Conservation (phyloP, 148 eudicot species). For the Fagopyrum tataricum region DNA sequence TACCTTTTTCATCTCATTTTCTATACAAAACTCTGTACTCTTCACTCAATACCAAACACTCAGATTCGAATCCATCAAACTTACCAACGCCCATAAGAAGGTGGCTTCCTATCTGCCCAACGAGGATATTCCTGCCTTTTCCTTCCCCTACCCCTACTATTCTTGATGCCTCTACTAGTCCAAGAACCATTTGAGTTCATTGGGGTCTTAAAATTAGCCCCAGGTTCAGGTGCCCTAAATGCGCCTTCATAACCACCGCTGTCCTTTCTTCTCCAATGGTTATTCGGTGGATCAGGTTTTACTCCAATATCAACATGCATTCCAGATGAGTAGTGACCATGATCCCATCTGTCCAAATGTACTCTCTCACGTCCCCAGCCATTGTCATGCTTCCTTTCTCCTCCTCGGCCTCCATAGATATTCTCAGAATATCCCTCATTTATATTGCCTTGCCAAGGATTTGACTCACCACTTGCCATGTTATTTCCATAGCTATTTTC, state of each 20-base stretch:
- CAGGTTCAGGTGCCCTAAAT: not conserved
- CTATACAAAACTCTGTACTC: constrained; percentile 3
- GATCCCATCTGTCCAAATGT: not conserved
- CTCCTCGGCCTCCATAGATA: not conserved
- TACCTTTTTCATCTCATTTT: not conserved
- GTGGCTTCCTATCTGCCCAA: constrained; percentile 2
- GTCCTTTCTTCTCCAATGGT: not conserved
- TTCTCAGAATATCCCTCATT: not conserved
- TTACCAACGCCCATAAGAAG: constrained; percentile 14
- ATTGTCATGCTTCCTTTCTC: not conserved
- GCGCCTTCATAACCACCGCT: not conserved
- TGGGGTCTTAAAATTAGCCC: not conserved
- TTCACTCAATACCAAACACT: not conserved
- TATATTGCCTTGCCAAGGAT: not conserved
- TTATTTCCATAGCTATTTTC: not conserved
- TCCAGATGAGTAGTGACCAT: not conserved
- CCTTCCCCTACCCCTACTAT: not conserved
- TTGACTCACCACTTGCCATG: not conserved
- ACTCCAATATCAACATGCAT: not conserved
- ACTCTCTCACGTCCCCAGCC: not conserved
- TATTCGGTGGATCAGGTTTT: not conserved
- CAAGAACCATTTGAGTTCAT: not conserved
- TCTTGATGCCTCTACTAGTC: not conserved
- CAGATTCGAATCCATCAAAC: not conserved
- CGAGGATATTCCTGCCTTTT: not conserved